phyloP scores from a whole-genome alignment of 1,139 yeast genomes.

The Nematodospora anomalae region DNA sequence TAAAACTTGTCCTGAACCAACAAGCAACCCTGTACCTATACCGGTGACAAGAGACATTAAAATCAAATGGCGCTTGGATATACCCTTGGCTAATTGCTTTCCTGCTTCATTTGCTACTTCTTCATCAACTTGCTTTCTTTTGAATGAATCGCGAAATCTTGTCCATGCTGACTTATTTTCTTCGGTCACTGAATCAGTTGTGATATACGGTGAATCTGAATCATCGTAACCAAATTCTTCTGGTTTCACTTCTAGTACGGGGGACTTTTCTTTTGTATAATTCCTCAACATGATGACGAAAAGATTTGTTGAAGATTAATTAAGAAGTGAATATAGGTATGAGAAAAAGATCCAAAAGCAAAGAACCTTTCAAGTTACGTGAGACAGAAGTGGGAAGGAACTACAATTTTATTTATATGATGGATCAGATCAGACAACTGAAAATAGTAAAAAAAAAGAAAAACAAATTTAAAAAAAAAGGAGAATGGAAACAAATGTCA shows the following conservation, averaged over 20 bases:
- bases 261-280: constrained; percentile 6
- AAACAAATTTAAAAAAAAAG: no score
- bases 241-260: constrained; percentile 7
- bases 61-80: constrained; percentile 36
- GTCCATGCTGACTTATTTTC: constrained; percentile 18
- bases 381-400: background rate
- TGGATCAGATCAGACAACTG: no score
- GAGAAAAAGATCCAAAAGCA: background rate
- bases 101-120: constrained; percentile 24
- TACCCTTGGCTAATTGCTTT: constrained; percentile 32
- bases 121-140: constrained; percentile 21
- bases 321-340: background rate
- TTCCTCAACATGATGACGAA: constrained; percentile 2
- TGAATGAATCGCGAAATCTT: constrained; percentile 33
- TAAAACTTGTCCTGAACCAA: constrained; percentile 37
- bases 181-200: constrained; percentile 6
- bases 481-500: no score
- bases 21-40: constrained; percentile 44
- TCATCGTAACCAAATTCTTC: constrained; percentile 12
- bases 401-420: no score
- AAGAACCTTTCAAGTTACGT: no score
- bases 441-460: no score
- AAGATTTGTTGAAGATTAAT: background rate
- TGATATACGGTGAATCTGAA: constrained; percentile 13
- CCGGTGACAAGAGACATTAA: constrained; percentile 42